Base-by-base conservation (phyloP, 805 yeast species). In the Nakazawaea siamensis region DNA sequence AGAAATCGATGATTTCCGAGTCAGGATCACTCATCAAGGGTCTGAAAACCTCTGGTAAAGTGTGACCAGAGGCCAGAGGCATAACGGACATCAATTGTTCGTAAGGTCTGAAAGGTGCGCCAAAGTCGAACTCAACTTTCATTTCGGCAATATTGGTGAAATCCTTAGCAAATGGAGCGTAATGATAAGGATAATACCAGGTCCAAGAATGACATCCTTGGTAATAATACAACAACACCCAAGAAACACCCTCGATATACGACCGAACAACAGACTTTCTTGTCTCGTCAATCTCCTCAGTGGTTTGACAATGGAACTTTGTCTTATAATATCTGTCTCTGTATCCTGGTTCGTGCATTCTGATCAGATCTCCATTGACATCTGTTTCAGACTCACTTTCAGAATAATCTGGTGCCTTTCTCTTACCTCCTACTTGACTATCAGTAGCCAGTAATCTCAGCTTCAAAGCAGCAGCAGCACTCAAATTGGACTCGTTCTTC, bases 151-250 rank as follows among this genome's bases (percentile, higher is more conserved):
- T 50, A 31, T 76, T 72, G 2, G 56, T 64, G 49, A 92, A 83
- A 55, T 92, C 99, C 5, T 80, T 70, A 0, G 97, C 97, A 66
- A 92, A 88, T 16, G 99, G 99, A 0, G 98, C 97, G 60, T 92
- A 94, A 52, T 92, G 97, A 54, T 80, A 90, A 0, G 97, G 98
- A 49, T 80, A 92, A 56, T 76, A 92, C 98, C 98, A 92, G 37
- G 79, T 79, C 99, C 99, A 92, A 0, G 97, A 90, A 0, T 95
- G 95, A 60, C 97, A 90, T 2, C 97, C 97, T 57, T 92, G 97
- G 56, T 85, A 90, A 59, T 92, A 92, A 55, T 92, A 92, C 35
- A 85, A 59, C 43, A 92, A 64, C 1, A 80, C 95, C 99, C 99
- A 92, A n/a, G 95, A 76, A 4, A 92, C 82, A 42, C 99, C 99